A percentile compares a stretch with the other conserved stretches of the same genome.
phyloP scores from a whole-genome alignment of 2,329 filamentous ascomycete genomes.

The Sclerotinia subarctica region DNA sequence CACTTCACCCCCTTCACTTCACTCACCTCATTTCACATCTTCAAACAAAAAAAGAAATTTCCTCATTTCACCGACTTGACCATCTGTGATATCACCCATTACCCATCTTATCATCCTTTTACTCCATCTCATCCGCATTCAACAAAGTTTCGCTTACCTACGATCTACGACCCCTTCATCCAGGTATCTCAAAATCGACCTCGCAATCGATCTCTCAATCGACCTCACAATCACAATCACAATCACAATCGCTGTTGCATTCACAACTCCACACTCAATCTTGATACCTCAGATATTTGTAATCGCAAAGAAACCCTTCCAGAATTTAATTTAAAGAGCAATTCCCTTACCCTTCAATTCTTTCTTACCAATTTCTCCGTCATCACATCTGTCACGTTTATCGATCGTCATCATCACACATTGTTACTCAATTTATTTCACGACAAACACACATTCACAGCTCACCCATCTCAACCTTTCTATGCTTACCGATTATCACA shows the following conservation, averaged over 20 bases:
- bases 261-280: too few species aligned
- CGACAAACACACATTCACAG: background rate
- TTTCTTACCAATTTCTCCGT: background rate
- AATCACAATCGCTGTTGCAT: background rate
- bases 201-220: background rate
- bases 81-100: background rate
- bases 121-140: background rate
- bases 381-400: background rate
- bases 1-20: too few species aligned
- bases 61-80: background rate
- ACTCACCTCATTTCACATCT: background rate
- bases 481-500: background rate
- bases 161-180: conserved; percentile 10
- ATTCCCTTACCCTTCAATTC: background rate
- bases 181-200: background rate
- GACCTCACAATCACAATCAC: background rate
- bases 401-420: background rate
- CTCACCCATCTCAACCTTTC: background rate
- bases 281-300: background rate
- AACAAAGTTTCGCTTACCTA: background rate
- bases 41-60: background rate
- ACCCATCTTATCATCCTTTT: background rate
- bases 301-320: too few species aligned
- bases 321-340: too few species aligned
- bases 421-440: background rate